These are phyloP conservation scores for Solanum tacnaense DNA, from an alignment of 257 asterid species.

Conservation along the genomic window DNA sequence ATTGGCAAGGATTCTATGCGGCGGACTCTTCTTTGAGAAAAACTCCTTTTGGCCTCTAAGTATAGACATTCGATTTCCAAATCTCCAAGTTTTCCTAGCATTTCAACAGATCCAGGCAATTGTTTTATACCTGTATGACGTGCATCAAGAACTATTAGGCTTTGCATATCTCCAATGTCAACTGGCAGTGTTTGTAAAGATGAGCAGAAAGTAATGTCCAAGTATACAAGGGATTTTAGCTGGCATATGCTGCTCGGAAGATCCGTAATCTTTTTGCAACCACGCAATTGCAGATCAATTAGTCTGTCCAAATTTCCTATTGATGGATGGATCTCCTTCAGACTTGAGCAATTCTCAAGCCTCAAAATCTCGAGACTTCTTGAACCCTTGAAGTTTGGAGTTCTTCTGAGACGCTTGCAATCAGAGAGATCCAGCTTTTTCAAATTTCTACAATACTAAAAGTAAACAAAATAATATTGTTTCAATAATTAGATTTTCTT, in stretches of 20 bases:
- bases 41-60: neutral
- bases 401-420: too few relatives aligned
- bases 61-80: accelerated
- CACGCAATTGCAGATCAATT: accelerated
- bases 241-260: too few relatives aligned
- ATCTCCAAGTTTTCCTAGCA: accelerated
- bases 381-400: too few relatives aligned
- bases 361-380: accelerated
- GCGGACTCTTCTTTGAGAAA: neutral
- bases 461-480: neutral
- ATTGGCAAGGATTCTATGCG: neutral
- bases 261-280: too few relatives aligned
- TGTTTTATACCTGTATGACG: accelerated
- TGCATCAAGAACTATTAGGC: accelerated
- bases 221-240: accelerated
- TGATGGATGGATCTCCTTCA: neutral
- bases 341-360: neutral
- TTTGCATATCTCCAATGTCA: too few relatives aligned
- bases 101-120: too few relatives aligned
- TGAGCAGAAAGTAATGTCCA: accelerated
- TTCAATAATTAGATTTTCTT: neutral
- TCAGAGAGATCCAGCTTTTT: too few relatives aligned
- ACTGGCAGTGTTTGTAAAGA: too few relatives aligned
- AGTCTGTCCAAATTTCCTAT: neutral
- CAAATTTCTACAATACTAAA: too few relatives aligned